Conservation (phyloP, 2,329 filamentous ascomycete species). For the Lojkania enalia region DNA sequence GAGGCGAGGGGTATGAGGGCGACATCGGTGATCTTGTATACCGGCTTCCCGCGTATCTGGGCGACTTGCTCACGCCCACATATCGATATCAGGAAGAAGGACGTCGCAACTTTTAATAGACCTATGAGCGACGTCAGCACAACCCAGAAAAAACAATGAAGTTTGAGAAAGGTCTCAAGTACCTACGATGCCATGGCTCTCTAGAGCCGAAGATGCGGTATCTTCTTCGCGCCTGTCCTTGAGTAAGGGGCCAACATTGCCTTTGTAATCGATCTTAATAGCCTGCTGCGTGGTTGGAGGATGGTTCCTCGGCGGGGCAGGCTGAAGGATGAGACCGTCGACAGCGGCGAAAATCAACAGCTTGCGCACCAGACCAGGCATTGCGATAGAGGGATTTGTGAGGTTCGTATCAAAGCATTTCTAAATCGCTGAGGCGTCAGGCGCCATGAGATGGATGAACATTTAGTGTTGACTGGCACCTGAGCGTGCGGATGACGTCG, state of each 20-base stretch:
- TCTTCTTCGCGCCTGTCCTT: conserved; percentile 45
- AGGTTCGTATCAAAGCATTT: too few species aligned
- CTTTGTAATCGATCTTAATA: conserved; percentile 72
- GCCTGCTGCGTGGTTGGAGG: conserved; percentile 56
- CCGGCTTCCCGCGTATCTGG: conserved; percentile 75
- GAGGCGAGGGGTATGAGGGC: conserved; percentile 86
- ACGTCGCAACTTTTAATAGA: conserved; percentile 77
- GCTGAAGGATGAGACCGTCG: conserved; percentile 82
- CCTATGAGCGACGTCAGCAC: conserved; percentile 56
- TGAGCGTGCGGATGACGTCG: too few species aligned
- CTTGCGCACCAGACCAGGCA: conserved; percentile 80
- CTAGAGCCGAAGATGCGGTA: conserved; percentile 47
- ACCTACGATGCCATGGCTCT: conserved; percentile 61
- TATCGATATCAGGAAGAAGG: conserved; percentile 85
- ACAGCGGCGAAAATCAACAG: conserved; percentile 77
- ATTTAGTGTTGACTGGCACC: too few species aligned
- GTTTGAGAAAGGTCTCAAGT: conserved; percentile 20
- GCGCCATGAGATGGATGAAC: too few species aligned
- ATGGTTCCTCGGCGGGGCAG: conserved; percentile 61
- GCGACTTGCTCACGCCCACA: conserved; percentile 86
- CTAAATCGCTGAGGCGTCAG: too few species aligned
- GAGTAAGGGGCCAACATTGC: conserved; percentile 55
- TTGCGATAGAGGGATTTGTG: too few species aligned
- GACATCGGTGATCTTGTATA: conserved; percentile 88
- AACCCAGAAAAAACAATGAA: neutral